Percentiles rank a stretch among this genome's conserved stretches.
Evolutionary conservation across 495 filamentous ascomycete genomes (phyloP).

Genomic region (Penicillium coffeae): DNA sequence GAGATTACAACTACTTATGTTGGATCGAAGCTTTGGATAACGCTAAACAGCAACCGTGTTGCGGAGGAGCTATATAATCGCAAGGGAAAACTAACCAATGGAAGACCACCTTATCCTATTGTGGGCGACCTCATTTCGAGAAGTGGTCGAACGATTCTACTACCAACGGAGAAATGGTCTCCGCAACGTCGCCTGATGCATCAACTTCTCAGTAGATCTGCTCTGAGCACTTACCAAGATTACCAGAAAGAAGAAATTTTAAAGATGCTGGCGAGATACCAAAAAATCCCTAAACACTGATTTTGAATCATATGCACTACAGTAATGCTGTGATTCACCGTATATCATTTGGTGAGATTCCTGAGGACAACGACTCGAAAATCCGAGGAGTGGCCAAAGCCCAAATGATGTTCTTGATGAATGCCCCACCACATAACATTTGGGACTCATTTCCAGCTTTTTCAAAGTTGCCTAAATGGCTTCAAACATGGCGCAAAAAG

Average conservation of each 20-base stretch:
- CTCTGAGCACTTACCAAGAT: conserved; percentile 27
- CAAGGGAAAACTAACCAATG: conserved; percentile 29
- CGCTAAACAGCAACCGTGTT: conserved; percentile 32
- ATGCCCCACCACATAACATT: conserved; percentile 25
- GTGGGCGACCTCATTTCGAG: conserved; percentile 33
- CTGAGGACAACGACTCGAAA: conserved; percentile 16
- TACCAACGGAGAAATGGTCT: conserved; percentile 23
- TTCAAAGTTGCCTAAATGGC: conserved; percentile 22
- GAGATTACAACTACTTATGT: conserved; percentile 35
- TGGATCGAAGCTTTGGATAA: conserved; percentile 33
- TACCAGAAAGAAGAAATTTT: conserved; percentile 40
- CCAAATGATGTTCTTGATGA: conserved; percentile 25
- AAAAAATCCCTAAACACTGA: conserved; percentile 32
- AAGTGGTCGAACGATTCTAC: conserved; percentile 24
- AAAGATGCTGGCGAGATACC: conserved; percentile 34
- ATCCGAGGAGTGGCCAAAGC: conserved; percentile 22
- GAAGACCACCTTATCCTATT: conserved; percentile 29
- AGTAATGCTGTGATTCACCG: conserved; percentile 38
- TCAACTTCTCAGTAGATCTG: conserved; percentile 32
- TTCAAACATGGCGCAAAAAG: conserved; percentile 39
- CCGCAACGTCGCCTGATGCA: conserved; percentile 41
- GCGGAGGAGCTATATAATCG: conserved; percentile 33
- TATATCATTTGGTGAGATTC: conserved; percentile 26
- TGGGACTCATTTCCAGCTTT: conserved; percentile 41
- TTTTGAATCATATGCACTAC: conserved; percentile 40